Evolutionary conservation across 1,139 yeast species (phyloP).

Genomic region (Geotrichum fermentans): DNA sequence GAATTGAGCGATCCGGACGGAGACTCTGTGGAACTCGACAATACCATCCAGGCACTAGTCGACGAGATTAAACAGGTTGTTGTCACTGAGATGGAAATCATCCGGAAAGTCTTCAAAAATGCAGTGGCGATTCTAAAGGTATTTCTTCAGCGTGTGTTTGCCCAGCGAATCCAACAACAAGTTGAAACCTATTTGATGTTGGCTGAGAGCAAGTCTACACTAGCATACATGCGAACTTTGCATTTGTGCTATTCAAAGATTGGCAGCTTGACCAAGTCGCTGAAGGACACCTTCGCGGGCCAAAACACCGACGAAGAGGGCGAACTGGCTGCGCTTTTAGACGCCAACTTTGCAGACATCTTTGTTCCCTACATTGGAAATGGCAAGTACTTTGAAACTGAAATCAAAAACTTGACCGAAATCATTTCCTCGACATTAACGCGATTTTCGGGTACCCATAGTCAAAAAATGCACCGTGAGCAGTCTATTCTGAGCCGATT

Average conservation of each 20-base stretch:
- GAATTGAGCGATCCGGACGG: conserved; percentile 45
- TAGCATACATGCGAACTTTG: conserved; percentile 75
- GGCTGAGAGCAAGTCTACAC: conserved; percentile 58
- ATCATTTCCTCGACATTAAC: conserved; percentile 45
- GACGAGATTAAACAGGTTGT: conserved; percentile 47
- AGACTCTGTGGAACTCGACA: conserved; percentile 40
- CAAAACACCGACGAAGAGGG: conserved; percentile 42
- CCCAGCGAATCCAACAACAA: conserved; percentile 61
- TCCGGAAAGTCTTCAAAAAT: conserved; percentile 65
- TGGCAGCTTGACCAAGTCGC: conserved; percentile 57
- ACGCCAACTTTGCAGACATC: conserved; percentile 66
- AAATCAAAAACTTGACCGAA: conserved; percentile 65
- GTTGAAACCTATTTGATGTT: conserved; percentile 58
- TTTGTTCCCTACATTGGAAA: conserved; percentile 69
- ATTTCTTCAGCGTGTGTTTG: conserved; percentile 72
- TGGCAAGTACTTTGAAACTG: conserved; percentile 64
- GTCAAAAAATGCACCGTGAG: conserved; percentile 25
- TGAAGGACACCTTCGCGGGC: conserved; percentile 52
- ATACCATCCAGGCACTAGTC: conserved; percentile 39
- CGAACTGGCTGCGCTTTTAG: conserved; percentile 54
- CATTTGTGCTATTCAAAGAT: conserved; percentile 61
- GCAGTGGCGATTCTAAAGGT: conserved; percentile 63
- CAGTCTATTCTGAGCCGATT: conserved; percentile 31
- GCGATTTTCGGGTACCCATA: conserved; percentile 27
- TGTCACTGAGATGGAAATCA: conserved; percentile 67